phyloP scores from a whole-genome alignment of 306 rosid genomes.

The Chamaecrista fasciculata region DNA sequence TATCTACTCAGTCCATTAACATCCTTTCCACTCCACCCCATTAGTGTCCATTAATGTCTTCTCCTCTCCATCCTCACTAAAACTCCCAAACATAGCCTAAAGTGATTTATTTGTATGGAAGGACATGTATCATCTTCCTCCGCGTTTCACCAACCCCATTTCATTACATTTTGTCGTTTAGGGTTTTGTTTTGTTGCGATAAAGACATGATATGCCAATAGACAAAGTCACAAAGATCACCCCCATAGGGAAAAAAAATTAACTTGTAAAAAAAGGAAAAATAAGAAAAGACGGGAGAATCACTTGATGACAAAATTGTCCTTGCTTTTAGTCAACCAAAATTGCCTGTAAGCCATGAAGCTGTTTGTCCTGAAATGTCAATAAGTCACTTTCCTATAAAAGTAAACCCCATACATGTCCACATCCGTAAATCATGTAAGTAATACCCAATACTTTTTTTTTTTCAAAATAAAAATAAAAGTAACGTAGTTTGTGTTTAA shows the following conservation, averaged over 20 bases:
- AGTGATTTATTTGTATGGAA: background rate
- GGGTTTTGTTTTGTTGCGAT: background rate
- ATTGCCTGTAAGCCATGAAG: background rate
- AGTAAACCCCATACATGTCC: background rate
- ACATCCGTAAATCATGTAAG: background rate
- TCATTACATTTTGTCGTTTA: background rate
- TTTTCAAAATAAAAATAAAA: no score
- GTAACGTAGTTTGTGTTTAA: no score
- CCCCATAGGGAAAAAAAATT: no score
- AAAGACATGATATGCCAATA: background rate
- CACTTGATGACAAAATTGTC: conserved; percentile 5
- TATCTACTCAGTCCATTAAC: no score
- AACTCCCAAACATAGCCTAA: no score
- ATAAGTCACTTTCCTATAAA: background rate
- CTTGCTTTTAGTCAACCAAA: conserved; percentile 6
- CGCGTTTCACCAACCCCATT: background rate
- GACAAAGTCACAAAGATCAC: background rate
- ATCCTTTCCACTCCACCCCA: no score
- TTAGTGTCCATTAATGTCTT: no score
- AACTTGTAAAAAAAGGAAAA: no score
- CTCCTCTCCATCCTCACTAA: no score
- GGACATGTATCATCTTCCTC: background rate
- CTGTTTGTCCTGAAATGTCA: background rate
- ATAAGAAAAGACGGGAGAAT: background rate
- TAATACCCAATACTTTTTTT: no score